These are phyloP conservation scores for Orobanche coerulescens DNA, from an alignment of 257 asterid genomes.

Conservation along the genomic window DNA sequence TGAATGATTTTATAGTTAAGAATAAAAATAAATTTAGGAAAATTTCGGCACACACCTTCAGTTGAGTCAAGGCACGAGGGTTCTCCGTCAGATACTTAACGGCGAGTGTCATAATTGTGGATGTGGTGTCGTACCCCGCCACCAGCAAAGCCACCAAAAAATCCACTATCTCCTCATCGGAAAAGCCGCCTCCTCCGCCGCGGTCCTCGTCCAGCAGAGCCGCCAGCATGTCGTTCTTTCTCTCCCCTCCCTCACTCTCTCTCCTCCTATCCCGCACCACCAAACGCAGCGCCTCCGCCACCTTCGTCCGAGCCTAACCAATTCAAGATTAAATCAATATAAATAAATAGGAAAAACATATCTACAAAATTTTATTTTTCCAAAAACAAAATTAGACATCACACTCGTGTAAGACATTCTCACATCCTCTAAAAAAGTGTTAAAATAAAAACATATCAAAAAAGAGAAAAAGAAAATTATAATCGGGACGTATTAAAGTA, in stretches of 20 bases:
- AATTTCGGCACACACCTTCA: constrained; percentile 38
- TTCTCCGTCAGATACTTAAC: constrained; percentile 80
- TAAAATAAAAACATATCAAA: background rate
- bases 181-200: constrained; percentile 62
- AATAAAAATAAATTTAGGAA: background rate
- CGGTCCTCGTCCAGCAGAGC: constrained; percentile 74
- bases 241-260: constrained; percentile 54
- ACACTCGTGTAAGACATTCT: too few relatives aligned
- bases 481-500: too few relatives aligned
- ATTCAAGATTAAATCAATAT: too few relatives aligned
- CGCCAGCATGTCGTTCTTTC: constrained; percentile 80
- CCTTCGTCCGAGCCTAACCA: constrained; percentile 76
- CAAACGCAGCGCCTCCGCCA: constrained; percentile 81
- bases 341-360: too few relatives aligned
- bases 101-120: constrained; percentile 93
- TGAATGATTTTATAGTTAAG: background rate
- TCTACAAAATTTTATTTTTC: too few relatives aligned
- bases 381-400: too few relatives aligned
- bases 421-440: too few relatives aligned
- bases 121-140: constrained; percentile 95
- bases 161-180: constrained; percentile 93
- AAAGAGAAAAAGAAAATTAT: background rate
- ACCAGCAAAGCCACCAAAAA: constrained; percentile 86
- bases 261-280: constrained; percentile 78
- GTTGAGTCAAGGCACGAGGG: constrained; percentile 67